These are phyloP conservation scores for Aspergillus floridensis DNA, from an alignment of 2,329 filamentous ascomycete genomes.

Conservation along the genomic window DNA sequence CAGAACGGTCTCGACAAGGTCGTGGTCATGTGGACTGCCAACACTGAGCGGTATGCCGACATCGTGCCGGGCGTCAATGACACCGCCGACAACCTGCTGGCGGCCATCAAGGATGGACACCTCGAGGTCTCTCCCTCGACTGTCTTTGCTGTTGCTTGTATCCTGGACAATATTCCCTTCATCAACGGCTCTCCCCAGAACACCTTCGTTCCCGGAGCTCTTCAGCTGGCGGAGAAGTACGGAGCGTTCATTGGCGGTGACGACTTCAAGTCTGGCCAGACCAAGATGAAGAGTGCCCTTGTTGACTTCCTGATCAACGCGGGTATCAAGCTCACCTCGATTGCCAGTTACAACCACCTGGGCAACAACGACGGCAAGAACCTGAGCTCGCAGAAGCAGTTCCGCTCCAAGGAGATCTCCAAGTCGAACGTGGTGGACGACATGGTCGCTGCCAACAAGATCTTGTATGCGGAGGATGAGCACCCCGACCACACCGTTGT, in stretches of 20 bases:
- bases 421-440: constrained; percentile 99
- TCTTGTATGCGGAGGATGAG: constrained; percentile 88
- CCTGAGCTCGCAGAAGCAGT: constrained; percentile 93
- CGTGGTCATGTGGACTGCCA: constrained; percentile 97
- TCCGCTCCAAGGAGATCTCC: constrained; percentile 99
- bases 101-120: constrained; percentile 81
- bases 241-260: constrained; percentile 92
- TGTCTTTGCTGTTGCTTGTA: constrained; percentile 90
- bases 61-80: constrained; percentile 88
- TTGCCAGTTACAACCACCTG: constrained; percentile 98
- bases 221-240: constrained; percentile 83
- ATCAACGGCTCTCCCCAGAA: constrained; percentile 99
- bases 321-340: constrained; percentile 97
- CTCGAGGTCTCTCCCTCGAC: constrained; percentile 93
- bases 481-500: constrained; percentile 98
- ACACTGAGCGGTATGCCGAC: constrained; percentile 95
- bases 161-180: constrained; percentile 86
- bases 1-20: constrained; percentile 86
- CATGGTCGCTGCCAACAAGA: constrained; percentile 94
- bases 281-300: constrained; percentile 99
- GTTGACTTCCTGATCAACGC: constrained; percentile 98
- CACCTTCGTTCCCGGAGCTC: constrained; percentile 92
- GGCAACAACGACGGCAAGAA: constrained; percentile 99
- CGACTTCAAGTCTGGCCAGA: constrained; percentile 99
- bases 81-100: constrained; percentile 89